Conservation (phyloP, 495 filamentous ascomycete genomes). For the Podospora anserina region DNA sequence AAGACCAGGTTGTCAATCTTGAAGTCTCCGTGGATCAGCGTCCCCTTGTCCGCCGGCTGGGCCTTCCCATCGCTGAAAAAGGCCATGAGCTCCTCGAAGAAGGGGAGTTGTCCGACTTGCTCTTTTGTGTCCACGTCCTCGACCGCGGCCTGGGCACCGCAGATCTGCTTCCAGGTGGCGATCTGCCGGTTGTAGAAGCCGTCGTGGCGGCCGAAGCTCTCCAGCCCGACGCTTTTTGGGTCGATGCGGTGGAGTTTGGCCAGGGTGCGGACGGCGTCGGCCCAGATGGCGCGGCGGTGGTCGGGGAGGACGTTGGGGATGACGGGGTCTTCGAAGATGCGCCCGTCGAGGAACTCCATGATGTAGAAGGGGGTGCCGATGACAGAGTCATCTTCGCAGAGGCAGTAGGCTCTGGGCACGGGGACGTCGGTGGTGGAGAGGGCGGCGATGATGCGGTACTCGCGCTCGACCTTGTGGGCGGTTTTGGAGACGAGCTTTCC, state of each 20-base stretch:
- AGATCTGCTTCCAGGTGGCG: constrained; percentile 73
- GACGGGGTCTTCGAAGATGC: constrained; percentile 85
- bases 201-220: constrained; percentile 65
- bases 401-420: constrained; percentile 76
- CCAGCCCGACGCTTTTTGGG: constrained; percentile 61
- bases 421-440: constrained; percentile 77
- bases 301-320: constrained; percentile 69
- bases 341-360: constrained; percentile 89
- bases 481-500: constrained; percentile 87
- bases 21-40: constrained; percentile 90
- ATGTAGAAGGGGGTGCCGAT: constrained; percentile 94
- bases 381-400: constrained; percentile 76
- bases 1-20: constrained; percentile 98
- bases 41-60: constrained; percentile 74
- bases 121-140: constrained; percentile 71
- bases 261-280: constrained; percentile 76
- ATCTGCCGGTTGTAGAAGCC: constrained; percentile 90
- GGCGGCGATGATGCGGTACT: constrained; percentile 86
- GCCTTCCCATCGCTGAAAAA: constrained; percentile 68
- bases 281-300: constrained; percentile 79
- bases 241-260: constrained; percentile 78
- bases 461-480: constrained; percentile 92
- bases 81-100: constrained; percentile 71
- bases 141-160: constrained; percentile 68
- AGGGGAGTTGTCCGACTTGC: constrained; percentile 76